Evolutionary conservation across 192 early-diverging fungal genomes (phyloP).

Genomic region (Mortierella alpina): DNA sequence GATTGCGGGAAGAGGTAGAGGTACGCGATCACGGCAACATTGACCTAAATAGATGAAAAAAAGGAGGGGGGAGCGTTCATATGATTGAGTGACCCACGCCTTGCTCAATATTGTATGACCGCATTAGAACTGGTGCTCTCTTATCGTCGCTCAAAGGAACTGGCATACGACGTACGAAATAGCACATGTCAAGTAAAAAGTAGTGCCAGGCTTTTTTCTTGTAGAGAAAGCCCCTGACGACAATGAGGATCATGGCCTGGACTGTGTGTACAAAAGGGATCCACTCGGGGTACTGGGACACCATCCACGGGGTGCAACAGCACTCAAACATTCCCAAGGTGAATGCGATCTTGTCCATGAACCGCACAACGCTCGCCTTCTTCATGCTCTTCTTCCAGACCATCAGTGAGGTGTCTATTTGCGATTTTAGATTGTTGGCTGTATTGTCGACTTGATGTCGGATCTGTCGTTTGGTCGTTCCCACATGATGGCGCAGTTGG

Average conservation of each 20-base stretch:
- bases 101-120: neutral
- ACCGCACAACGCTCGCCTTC: slow-evolving; percentile 58
- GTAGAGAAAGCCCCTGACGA: slow-evolving; percentile 65
- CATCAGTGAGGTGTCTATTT: slow-evolving; percentile 40
- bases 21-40: slow-evolving; percentile 63
- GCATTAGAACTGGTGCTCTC: neutral
- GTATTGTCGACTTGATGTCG: slow-evolving; percentile 30
- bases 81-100: slow-evolving; percentile 6
- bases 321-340: slow-evolving; percentile 73
- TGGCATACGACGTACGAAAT: slow-evolving; percentile 42
- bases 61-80: neutral
- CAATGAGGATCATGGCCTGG: slow-evolving; percentile 55
- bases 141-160: neutral
- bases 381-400: slow-evolving; percentile 46
- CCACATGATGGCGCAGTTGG: slow-evolving; percentile 34
- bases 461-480: slow-evolving; percentile 40
- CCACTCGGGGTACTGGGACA: slow-evolving; percentile 61
- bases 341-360: slow-evolving; percentile 74
- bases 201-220: slow-evolving; percentile 67
- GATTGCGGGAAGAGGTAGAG: slow-evolving; percentile 64
- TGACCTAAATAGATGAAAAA: slow-evolving; percentile 43
- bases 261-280: slow-evolving; percentile 68
- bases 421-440: slow-evolving; percentile 31
- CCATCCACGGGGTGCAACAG: slow-evolving; percentile 66
- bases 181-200: slow-evolving; percentile 71